Evolutionary conservation across 805 yeast genomes (phyloP).

Genomic region (Kurtzmaniella cleridarum): DNA sequence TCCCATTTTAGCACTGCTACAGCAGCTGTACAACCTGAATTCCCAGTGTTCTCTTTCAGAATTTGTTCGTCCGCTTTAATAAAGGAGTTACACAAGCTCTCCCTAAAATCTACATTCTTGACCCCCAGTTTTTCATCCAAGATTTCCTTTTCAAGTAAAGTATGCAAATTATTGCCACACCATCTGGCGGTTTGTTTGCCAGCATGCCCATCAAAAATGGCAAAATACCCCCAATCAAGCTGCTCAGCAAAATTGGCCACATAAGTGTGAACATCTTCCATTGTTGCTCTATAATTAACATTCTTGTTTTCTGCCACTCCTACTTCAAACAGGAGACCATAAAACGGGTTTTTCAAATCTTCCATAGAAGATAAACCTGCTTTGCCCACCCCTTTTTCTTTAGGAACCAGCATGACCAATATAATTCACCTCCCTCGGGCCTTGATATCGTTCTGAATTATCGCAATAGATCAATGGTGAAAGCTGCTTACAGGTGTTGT

Average conservation of each 20-base stretch:
- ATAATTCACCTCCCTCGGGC: no score
- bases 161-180: slow-evolving; percentile 86
- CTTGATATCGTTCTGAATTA: no score
- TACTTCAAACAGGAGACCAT: slow-evolving; percentile 65
- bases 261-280: slow-evolving; percentile 96
- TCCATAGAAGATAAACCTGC: no score
- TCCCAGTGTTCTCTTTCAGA: slow-evolving; percentile 54
- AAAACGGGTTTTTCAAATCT: slow-evolving; percentile 36
- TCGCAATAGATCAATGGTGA: no score
- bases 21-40: slow-evolving; percentile 93
- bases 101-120: slow-evolving; percentile 48
- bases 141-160: slow-evolving; percentile 56
- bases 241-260: slow-evolving; percentile 90
- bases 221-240: slow-evolving; percentile 92
- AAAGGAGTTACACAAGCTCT: slow-evolving; percentile 64
- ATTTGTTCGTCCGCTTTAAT: slow-evolving; percentile 69
- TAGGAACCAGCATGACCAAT: no score
- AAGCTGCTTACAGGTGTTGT: no score
- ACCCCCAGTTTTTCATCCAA: slow-evolving; percentile 14
- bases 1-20: slow-evolving; percentile 92
- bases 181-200: slow-evolving; percentile 90
- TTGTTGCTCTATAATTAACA: slow-evolving; percentile 69
- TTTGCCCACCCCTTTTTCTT: no score
- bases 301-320: slow-evolving; percentile 93
- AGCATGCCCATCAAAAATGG: slow-evolving; percentile 95